Percentiles rank a stretch among this genome's conserved stretches.
phyloP scores from a whole-genome alignment of 768 basidiomycete genomes.

The Hemileccinum impolitum region DNA sequence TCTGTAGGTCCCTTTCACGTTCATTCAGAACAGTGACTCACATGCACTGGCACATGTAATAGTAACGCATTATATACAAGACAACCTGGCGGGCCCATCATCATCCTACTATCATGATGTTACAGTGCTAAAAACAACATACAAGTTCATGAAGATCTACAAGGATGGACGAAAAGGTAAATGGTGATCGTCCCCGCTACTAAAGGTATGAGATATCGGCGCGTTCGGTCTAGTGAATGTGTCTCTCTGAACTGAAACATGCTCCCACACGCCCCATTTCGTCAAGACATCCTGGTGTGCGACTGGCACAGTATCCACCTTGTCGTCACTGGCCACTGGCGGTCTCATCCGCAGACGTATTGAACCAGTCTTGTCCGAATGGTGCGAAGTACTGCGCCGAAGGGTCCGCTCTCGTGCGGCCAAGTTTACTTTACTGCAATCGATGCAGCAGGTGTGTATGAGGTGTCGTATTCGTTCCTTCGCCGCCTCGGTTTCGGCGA shows the following conservation, averaged over 20 bases:
- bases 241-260: not conserved
- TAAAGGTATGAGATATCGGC: too few relatives aligned
- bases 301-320: not conserved
- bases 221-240: too few relatives aligned
- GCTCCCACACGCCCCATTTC: conserved; percentile 21
- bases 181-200: too few relatives aligned
- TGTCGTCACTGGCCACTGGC: not conserved
- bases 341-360: conserved; percentile 2
- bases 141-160: too few relatives aligned
- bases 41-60: too few relatives aligned
- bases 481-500: conserved; percentile 1
- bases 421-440: conserved; percentile 17
- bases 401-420: conserved; percentile 13
- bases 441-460: conserved; percentile 22
- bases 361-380: conserved; percentile 1
- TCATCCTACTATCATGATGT: too few relatives aligned
- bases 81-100: too few relatives aligned
- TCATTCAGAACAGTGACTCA: too few relatives aligned
- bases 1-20: too few relatives aligned
- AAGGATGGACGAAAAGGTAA: too few relatives aligned
- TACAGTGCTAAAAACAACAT: too few relatives aligned
- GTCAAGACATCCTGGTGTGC: conserved; percentile 17
- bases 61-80: too few relatives aligned
- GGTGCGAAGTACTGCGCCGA: not conserved
- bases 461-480: conserved; percentile 10